Base-by-base conservation (phyloP, 257 asterid species). In the Penstemon davidsonii region DNA sequence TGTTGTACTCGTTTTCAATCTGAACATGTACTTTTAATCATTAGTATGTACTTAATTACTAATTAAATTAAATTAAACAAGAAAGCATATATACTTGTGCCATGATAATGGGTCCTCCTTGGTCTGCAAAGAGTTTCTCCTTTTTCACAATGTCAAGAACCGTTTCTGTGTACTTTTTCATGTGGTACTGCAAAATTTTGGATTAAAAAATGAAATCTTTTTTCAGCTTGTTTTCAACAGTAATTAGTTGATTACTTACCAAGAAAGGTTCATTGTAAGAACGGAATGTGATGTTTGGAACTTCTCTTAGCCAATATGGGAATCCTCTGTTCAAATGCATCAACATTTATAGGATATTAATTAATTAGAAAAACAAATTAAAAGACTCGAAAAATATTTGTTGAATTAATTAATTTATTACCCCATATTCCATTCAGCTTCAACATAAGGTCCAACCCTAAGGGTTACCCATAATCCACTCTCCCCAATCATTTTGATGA, bases 351-450 rank as follows among this genome's bases (percentile, higher is more conserved):
- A 57, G 5, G 50, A 46, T 6, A 25, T 4, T 5, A 0, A 15
- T 4, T 9, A 62, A 44, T 51, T 2, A 4, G 52, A 46, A 4
- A 2, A 18, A 44, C 2, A 55, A 56, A 38, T 3, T 42, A 0
- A 6, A 9, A 7, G 6, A 19, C 4, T 12, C 0, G 43, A 61
- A 6, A 8, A 43, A 40, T 0, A 10, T 10, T 43, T 13, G 42
- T 3, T 15, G 2, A 10, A 67, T 36, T 3, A 19, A 13, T 42
- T 4, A n/a, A 9, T 6, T 3, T 38, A 5, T 7, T 82, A 89
- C 96, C 96, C 95, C 70, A 76, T 56, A 69, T 82, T 90, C 97
- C 96, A 91, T 84, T 91, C 97, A 4, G 96, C 90, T 76, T 91
- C 96, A 19, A 91, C 82, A 58, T 76, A 91, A 11, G 97, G 97